Base-by-base conservation (phyloP, 2,329 filamentous ascomycete species). In the Fusarium dimerum region DNA sequence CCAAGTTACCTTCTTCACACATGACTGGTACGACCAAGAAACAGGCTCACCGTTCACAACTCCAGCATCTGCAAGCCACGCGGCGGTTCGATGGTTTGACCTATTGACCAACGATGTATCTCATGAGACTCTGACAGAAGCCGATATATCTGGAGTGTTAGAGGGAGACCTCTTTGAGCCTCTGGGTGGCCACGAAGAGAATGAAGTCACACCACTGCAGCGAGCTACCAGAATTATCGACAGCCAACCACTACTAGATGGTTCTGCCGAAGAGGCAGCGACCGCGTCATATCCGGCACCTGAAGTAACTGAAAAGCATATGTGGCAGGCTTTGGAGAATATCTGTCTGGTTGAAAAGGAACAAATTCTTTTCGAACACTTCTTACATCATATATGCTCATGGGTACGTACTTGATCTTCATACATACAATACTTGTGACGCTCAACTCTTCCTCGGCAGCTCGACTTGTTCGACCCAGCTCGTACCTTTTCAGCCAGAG, bases 1-100 rank as follows among this genome's bases (percentile, higher is more conserved):
- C 4, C 51, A 57, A 6, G 10, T 48, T 0, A 12, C 49, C 1
- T 46, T 44, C 12, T 18, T 44, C 6, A 38, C 45, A 1, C 20
- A 44, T 17, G 58, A 60, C 20, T 58, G 51, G 49, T 32, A 43
- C 6, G 30, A 36, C 2, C 40, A 15, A 29, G 54, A 61, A n/a
- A n/a, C 56, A 2, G 59, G 55, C 15, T 65, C 63, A 0, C 43
- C 58, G 5, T 56, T 57, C 1, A 65, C 62, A 2, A 62, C 57
- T 2, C 61, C 62, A 9, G 54, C 60, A 9, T 64, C 59, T 3
- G 56, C 61, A 7, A 58, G 60, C 7, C 56, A 57, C 17, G 64
- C 63, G 11, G 60, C 63, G 6, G 56, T 59, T 11, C 60, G 62
- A 38, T 66, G 64, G 64, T 64, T 66, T 8, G 64, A 54, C 2